Percentiles rank a stretch among this genome's conserved stretches.
Evolutionary conservation across 2,329 filamentous ascomycete species (phyloP).

Genomic region (Clarireedia monteithiana): DNA sequence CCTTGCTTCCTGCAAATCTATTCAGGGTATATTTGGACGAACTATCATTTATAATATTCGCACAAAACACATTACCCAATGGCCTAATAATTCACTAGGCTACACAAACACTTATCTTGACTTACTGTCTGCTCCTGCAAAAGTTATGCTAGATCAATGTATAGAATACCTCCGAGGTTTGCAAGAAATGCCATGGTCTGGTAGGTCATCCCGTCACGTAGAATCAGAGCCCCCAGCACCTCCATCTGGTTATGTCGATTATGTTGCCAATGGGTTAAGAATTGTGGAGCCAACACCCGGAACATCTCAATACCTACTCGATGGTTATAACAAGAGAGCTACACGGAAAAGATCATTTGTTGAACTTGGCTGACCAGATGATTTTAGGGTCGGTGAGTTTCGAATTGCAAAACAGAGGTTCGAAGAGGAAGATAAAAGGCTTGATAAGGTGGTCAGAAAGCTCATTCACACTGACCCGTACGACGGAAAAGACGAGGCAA

Average conservation of each 20-base stretch:
- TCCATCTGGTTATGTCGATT: not conserved
- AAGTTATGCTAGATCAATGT: conserved; percentile 1
- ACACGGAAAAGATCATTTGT: not conserved
- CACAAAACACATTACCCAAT: not conserved
- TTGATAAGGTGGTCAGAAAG: not conserved
- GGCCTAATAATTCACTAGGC: not conserved
- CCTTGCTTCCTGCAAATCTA: not conserved
- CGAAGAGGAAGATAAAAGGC: not conserved
- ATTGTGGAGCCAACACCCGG: not conserved
- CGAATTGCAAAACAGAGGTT: not conserved
- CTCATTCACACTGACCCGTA: not conserved
- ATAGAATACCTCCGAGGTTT: not conserved
- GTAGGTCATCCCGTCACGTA: not conserved
- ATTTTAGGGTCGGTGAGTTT: not conserved
- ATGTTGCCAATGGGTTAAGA: not conserved
- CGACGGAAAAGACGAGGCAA: not conserved
- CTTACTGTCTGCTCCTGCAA: not conserved
- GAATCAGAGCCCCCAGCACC: not conserved
- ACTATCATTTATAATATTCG: not conserved
- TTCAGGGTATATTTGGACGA: not conserved
- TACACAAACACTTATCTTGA: not conserved
- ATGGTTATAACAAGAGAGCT: not conserved
- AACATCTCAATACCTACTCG: not conserved
- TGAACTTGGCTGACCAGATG: not conserved
- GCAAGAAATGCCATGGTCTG: not conserved